Conservation (phyloP, 306 rosid species). For the Fragaria vesca region DNA sequence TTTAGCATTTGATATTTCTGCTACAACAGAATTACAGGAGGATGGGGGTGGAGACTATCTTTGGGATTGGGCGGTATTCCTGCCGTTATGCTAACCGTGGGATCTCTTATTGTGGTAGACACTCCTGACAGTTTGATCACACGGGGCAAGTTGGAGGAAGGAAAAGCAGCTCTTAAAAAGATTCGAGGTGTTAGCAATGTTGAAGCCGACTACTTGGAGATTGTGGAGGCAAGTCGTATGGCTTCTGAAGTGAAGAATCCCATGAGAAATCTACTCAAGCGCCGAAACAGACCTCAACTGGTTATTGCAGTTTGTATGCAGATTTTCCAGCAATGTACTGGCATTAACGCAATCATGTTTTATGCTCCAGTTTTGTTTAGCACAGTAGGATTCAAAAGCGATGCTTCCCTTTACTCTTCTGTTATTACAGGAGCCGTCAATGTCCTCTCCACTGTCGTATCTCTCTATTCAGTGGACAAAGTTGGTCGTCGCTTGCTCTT, state of each 20-base stretch:
- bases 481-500: constrained; percentile 53
- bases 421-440: constrained; percentile 71
- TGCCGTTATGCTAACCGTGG: constrained; percentile 36
- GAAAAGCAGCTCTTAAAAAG: constrained; percentile 44
- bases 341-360: constrained; percentile 89
- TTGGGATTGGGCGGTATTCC: constrained; percentile 53
- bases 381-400: constrained; percentile 58
- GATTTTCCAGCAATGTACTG: constrained; percentile 79
- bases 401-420: constrained; percentile 69
- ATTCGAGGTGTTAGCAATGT: constrained; percentile 54
- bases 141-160: constrained; percentile 48
- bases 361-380: constrained; percentile 74
- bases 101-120: constrained; percentile 44
- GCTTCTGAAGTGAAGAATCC: constrained; percentile 45
- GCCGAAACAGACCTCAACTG: constrained; percentile 55
- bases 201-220: constrained; percentile 49
- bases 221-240: constrained; percentile 45
- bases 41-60: constrained; percentile 76
- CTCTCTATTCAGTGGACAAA: constrained; percentile 63
- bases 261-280: constrained; percentile 35
- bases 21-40: constrained; percentile 38
- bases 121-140: constrained; percentile 57
- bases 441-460: constrained; percentile 58
- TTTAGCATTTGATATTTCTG: background rate
- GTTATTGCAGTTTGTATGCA: constrained; percentile 44